These are phyloP conservation scores for Xanthoconium separans DNA, from an alignment of 1,284 basidiomycete genomes.

Conservation along the genomic window DNA sequence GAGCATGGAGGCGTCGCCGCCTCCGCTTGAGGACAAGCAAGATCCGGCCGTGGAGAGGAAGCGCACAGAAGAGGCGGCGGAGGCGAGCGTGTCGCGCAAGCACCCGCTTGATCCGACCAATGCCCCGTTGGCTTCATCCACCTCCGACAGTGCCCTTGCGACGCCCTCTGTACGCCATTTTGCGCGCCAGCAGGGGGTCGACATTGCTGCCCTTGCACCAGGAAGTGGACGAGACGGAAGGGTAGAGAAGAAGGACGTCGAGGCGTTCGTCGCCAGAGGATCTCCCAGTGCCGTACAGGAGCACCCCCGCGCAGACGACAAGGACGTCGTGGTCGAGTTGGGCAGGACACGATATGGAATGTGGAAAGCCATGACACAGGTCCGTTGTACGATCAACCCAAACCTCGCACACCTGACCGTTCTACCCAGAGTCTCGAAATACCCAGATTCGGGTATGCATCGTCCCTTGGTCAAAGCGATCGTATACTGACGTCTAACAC, in stretches of 20 bases:
- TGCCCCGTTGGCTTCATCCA: slow-evolving; percentile 6
- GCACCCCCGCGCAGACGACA: slow-evolving; percentile 1
- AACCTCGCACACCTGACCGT: background rate
- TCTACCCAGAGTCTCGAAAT: slow-evolving; percentile 68
- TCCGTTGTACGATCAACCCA: slow-evolving; percentile 22
- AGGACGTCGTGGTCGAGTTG: slow-evolving; percentile 62
- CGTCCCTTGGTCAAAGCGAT: background rate
- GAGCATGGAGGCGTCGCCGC: background rate
- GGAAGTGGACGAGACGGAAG: slow-evolving; percentile 78
- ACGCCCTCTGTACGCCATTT: slow-evolving; percentile 79
- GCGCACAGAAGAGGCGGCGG: background rate
- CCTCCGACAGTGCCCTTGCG: slow-evolving; percentile 52
- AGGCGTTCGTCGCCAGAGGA: slow-evolving; percentile 48
- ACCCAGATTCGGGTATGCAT: slow-evolving; percentile 70
- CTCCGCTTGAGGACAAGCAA: background rate
- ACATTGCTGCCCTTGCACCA: slow-evolving; percentile 56
- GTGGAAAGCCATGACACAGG: slow-evolving; percentile 87
- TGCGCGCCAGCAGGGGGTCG: slow-evolving; percentile 65
- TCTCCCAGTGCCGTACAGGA: background rate
- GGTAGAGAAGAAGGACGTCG: slow-evolving; percentile 75
- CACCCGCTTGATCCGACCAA: slow-evolving; percentile 72
- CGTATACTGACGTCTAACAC: slow-evolving; percentile 1
- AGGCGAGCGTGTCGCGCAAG: slow-evolving; percentile 14
- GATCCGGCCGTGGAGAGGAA: slow-evolving; percentile 9
- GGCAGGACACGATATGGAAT: slow-evolving; percentile 80